Evolutionary conservation across 2,329 filamentous ascomycete genomes (phyloP), one percentile per base, ranked within the genome.

Genomic region (Clonostachys solani): DNA sequence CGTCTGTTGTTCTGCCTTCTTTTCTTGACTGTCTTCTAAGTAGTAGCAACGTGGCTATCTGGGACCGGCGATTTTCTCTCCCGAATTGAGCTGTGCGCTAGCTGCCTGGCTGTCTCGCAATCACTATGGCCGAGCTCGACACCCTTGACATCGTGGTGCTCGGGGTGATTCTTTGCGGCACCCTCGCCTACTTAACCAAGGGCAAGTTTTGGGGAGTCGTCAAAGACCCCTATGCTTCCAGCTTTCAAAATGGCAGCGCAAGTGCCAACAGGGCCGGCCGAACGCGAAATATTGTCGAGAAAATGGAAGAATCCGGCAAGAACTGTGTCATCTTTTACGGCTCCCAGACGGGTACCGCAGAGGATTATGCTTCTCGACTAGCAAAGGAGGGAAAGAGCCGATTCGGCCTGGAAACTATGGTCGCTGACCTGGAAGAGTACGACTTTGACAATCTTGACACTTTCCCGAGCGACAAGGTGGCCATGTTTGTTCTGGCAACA

Each of bases 301-400:
- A 95, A 74, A 87, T 99, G 84, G 89, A 96, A 18, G 91, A 97
- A 74, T 85, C 83, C 12, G 86, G 85, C 68, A 99, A 97, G 76
- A 97, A 99, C 74, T 96, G 92, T 68, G 86, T 99, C 54, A 87
- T 99, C 60, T 96, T 99, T 77, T 99, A 96, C 66, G 94, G 94
- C 56, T 99, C 94, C 33, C 94, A 99, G 73, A 99, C 94, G 17
- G 94, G 94, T 60, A 99, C 94, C 38, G 94, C 94, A 44, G 95
- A 99, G 73, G 94, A 99, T 68, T 99, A 99, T 64, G 95, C 94
- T 55, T 95, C 92, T 12, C 83, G 95, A 58, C 75, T 99, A 57
- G 91, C 94, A 55, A 99, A 99, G 78, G 94, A 99, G 71, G 94
- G 94, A 61, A 92, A 92, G 68, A 95, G 92, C 60, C 83, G 94